Evolutionary conservation across 495 filamentous ascomycete genomes (phyloP).

Genomic region (Trichoderma gamsii): DNA sequence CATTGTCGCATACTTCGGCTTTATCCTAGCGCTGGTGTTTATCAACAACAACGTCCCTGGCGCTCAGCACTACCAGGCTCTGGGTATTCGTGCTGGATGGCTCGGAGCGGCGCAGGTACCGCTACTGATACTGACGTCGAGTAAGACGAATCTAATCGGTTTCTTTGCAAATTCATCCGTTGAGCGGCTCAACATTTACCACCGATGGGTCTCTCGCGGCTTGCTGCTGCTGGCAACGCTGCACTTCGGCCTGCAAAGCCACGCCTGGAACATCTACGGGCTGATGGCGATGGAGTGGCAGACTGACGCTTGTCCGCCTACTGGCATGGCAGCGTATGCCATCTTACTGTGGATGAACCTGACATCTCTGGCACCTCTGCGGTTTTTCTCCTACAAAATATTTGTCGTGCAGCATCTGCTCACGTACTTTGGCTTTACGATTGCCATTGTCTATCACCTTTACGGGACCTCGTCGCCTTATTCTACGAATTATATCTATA

Average conservation of each 20-base stretch:
- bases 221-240: conserved; percentile 5
- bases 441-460: conserved; percentile 3
- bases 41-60: conserved; percentile 8
- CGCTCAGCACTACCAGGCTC: conserved; percentile 6
- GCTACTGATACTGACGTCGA: conserved; percentile 4
- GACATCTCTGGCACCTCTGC: neutral
- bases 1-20: neutral
- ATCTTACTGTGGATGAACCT: neutral
- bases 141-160: neutral
- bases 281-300: neutral
- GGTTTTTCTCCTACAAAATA: neutral
- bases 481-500: conserved; percentile 2
- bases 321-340: conserved; percentile 6
- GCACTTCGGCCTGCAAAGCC: conserved; percentile 9
- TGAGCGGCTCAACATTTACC: neutral
- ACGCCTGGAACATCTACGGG: neutral
- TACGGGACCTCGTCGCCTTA: neutral
- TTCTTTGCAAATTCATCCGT: neutral
- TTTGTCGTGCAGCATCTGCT: neutral
- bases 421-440: conserved; percentile 7
- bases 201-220: neutral
- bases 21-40: neutral
- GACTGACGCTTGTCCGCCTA: neutral
- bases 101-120: conserved; percentile 6
- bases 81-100: neutral